These are phyloP conservation scores for Debaryomyces sp. DNA, from an alignment of 1,139 yeast genomes.

Conservation along the genomic window DNA sequence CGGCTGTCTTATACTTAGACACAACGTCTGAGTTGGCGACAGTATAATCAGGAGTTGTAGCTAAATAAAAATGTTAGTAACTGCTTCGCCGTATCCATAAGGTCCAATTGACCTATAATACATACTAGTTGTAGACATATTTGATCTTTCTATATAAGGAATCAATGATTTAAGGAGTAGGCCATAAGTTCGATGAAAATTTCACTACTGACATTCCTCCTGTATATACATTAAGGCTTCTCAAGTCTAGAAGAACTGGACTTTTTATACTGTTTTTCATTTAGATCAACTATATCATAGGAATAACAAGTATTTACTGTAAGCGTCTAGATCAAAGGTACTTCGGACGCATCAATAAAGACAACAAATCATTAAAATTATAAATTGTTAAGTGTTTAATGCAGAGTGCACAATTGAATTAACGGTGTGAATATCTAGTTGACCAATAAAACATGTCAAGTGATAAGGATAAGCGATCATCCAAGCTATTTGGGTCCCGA, in stretches of 20 bases:
- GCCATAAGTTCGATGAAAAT: not conserved
- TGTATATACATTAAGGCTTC: not conserved
- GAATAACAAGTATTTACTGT: not conserved
- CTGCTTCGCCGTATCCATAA: not conserved
- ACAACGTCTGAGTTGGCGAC: slow-evolving; percentile 73
- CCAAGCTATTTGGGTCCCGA: slow-evolving; percentile 27
- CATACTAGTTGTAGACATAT: slow-evolving; percentile 5
- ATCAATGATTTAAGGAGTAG: not conserved
- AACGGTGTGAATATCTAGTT: not conserved
- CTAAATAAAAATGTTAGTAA: not conserved
- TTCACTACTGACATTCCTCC: not conserved
- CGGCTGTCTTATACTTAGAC: slow-evolving; percentile 75
- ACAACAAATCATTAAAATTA: not conserved
- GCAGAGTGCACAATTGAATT: not conserved
- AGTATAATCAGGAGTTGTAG: slow-evolving; percentile 47
- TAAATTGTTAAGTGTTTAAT: not conserved
- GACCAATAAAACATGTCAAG: slow-evolving; percentile 8
- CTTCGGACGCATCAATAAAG: not conserved
- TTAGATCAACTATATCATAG: not conserved
- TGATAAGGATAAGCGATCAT: slow-evolving; percentile 18
- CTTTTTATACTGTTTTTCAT: not conserved
- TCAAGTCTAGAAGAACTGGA: not conserved
- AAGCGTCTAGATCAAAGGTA: not conserved
- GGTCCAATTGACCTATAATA: not conserved
- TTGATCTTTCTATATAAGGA: not conserved